These are phyloP conservation scores for Rhododendron mucronatum DNA, from an alignment of 148 eudicot species.

Conservation along the genomic window DNA sequence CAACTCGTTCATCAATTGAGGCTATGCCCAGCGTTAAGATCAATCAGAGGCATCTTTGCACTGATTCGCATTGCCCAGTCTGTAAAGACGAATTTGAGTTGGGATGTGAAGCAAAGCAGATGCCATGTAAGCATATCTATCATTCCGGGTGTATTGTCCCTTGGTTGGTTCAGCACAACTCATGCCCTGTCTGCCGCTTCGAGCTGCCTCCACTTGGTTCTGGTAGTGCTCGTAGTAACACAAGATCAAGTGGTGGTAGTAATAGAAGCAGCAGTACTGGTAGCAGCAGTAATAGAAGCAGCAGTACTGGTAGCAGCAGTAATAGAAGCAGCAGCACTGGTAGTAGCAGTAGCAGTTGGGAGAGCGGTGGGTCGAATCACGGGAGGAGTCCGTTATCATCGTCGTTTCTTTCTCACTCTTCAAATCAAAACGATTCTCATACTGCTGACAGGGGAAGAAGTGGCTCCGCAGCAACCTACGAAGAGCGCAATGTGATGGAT, in stretches of 20 bases:
- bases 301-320: constrained; percentile 4
- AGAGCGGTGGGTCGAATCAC: constrained; percentile 30
- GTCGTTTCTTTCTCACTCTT: constrained; percentile 76
- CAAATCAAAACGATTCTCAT: constrained; percentile 37
- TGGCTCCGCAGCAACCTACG: constrained; percentile 34
- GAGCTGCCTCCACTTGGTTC: constrained; percentile 60
- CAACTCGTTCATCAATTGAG: constrained; percentile 76
- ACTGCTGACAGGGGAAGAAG: constrained; percentile 31
- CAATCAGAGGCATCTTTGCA: constrained; percentile 61
- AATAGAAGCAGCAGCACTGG: constrained; percentile 15
- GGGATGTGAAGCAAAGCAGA: constrained; percentile 72
- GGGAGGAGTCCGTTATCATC: constrained; percentile 65
- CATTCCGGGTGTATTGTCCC: constrained; percentile 90
- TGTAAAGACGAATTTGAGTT: constrained; percentile 81
- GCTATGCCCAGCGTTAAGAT: constrained; percentile 83
- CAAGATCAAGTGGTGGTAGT: constrained; percentile 23
- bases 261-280: constrained; percentile 18
- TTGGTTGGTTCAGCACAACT: constrained; percentile 91
- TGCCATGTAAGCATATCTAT: constrained; percentile 89
- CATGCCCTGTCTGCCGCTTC: constrained; percentile 93
- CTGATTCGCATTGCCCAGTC: constrained; percentile 86
- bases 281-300: constrained; percentile 7
- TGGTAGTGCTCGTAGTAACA: constrained; percentile 25
- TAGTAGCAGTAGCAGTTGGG: constrained; percentile 27
- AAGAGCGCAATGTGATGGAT: constrained; percentile 47